Evolutionary conservation across 768 basidiomycete genomes (phyloP), one percentile per base, ranked within the genome.

Genomic region (Podaxis mareebaensis): DNA sequence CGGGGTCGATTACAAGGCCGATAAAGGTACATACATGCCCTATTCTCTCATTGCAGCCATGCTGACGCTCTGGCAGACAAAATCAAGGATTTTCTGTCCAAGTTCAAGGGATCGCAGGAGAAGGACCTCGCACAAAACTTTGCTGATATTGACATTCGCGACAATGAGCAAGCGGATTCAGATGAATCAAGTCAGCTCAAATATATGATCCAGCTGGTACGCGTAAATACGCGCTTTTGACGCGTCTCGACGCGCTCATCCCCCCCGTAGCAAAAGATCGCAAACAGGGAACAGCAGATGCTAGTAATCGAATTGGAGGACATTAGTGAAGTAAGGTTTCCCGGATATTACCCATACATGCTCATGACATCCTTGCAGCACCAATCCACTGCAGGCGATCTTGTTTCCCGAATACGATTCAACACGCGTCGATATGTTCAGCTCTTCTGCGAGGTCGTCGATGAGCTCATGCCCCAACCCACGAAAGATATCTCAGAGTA

Each of bases 221-320:
- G 87, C 74, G 72, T 77, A 3, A 46, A 58, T 20, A 38, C 39
- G 51, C 52, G 59, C 66, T 66, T 68, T 70, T 67, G 67, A 74
- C 72, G 74, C 68, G 70, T 76, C 64, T 57, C 52, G 63, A 70
- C 71, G 68, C 61, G 60, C 66, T 73, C 60, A 75, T 42, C 51
- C 15, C 46, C 39, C 46, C 26, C 68, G 30, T 70, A 96, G 95
- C 93, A 95, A 95, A 79, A 81, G 49, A 86, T 99, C 64, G 93
- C 96, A 55, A 96, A 99, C 76, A 85, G 97, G 39, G 93, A 97
- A 65, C 91, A 95, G 74, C 87, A 94, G 67, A 92, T 92, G 85
- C 78, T 99, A 10, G 79, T 88, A 44, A 86, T 99, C 64, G 94
- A 96, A 68, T 74, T 99, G 24, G 93, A 95, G 72, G 97, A 99